Conservation (phyloP, 306 rosid species). For the Lathyrus tuberosus region DNA sequence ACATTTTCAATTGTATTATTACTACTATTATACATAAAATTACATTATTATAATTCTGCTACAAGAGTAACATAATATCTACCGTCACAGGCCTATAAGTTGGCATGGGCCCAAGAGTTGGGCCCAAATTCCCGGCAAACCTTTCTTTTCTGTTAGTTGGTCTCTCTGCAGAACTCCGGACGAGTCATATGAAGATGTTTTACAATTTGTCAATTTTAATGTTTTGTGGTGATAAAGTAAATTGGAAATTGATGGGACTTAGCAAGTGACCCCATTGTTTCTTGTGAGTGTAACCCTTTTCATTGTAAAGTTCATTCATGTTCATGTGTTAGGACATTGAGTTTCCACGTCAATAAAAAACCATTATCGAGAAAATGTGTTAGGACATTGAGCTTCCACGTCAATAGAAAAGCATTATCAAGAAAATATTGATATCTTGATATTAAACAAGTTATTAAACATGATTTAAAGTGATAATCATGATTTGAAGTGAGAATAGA, state of each 20-base stretch:
- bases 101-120: no score
- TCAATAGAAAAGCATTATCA: neutral
- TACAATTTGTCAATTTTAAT: neutral
- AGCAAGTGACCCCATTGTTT: constrained; percentile 31
- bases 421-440: neutral
- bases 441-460: neutral
- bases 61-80: neutral
- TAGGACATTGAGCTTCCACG: constrained; percentile 7
- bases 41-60: neutral
- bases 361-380: neutral
- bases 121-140: constrained; percentile 16
- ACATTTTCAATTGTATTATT: neutral
- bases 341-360: constrained; percentile 6
- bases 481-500: no score
- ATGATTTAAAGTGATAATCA: no score
- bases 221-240: neutral
- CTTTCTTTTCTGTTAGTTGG: neutral
- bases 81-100: no score
- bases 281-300: constrained; percentile 18
- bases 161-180: constrained; percentile 21
- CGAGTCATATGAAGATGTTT: constrained; percentile 19
- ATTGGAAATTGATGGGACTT: neutral
- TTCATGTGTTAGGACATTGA: constrained; percentile 10
- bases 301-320: neutral
- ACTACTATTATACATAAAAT: neutral